These are phyloP conservation scores for Verticillium nonalfalfae DNA, from an alignment of 2,329 filamentous ascomycete genomes.

Conservation along the genomic window DNA sequence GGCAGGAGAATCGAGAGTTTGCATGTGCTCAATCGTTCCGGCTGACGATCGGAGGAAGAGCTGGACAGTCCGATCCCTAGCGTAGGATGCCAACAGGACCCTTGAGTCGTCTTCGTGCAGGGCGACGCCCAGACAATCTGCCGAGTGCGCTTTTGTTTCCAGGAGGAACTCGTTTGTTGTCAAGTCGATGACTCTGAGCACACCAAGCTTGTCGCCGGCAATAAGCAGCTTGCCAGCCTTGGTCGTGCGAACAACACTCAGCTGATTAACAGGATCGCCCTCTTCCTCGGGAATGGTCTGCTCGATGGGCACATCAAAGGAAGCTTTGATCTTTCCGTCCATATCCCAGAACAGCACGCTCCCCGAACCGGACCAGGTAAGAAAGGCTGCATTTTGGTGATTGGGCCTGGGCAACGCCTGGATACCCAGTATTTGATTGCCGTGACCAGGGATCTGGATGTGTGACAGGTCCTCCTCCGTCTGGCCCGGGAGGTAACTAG, in stretches of 20 bases:
- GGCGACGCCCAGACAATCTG: constrained; percentile 77
- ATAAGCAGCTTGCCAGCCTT: constrained; percentile 60
- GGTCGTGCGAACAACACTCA: constrained; percentile 54
- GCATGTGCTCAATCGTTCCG: constrained; percentile 67
- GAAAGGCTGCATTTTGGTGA: constrained; percentile 62
- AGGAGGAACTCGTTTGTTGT: constrained; percentile 55
- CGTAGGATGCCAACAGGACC: constrained; percentile 72
- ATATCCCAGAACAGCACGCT: constrained; percentile 77
- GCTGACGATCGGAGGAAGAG: constrained; percentile 61
- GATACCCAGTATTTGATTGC: constrained; percentile 67
- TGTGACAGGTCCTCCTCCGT: constrained; percentile 30
- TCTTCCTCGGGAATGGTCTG: constrained; percentile 45
- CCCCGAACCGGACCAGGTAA: constrained; percentile 83
- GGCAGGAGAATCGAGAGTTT: constrained; percentile 89
- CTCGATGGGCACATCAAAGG: constrained; percentile 64
- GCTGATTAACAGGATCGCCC: constrained; percentile 48
- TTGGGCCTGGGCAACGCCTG: constrained; percentile 57
- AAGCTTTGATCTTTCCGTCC: constrained; percentile 61
- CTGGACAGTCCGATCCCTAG: constrained; percentile 87
- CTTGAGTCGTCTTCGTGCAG: constrained; percentile 57
- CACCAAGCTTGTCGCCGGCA: constrained; percentile 82
- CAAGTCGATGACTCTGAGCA: constrained; percentile 64
- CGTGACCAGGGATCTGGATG: constrained; percentile 55
- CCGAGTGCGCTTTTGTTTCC: constrained; percentile 78
- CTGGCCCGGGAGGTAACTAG: constrained; percentile 35